A percentile compares a stretch with the other conserved stretches of the same genome.
Conservation (phyloP, 2,329 filamentous ascomycete genomes). For the Piedraia hortae region DNA sequence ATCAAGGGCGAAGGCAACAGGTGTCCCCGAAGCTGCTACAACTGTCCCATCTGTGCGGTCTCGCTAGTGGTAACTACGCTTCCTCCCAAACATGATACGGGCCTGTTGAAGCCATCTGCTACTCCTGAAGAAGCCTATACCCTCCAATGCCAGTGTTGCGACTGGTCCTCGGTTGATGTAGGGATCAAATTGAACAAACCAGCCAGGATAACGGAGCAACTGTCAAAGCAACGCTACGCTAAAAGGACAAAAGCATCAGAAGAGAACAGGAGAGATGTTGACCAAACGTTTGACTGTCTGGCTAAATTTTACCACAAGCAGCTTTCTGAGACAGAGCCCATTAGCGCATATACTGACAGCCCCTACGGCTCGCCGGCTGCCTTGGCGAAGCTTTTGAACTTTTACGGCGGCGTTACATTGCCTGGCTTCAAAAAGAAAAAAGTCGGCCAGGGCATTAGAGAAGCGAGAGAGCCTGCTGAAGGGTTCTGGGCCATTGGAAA, state of each 20-base stretch:
- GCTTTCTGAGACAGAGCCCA: slow-evolving; percentile 32
- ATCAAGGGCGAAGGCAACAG: slow-evolving; percentile 81
- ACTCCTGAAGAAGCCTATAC: slow-evolving; percentile 25
- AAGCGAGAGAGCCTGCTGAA: slow-evolving; percentile 42
- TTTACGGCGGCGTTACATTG: slow-evolving; percentile 41
- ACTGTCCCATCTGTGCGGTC: slow-evolving; percentile 69
- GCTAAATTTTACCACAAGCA: slow-evolving; percentile 62
- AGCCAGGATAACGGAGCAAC: slow-evolving; percentile 57
- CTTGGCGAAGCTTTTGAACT: slow-evolving; percentile 66
- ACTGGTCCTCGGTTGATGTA: slow-evolving; percentile 75
- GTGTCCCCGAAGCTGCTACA: slow-evolving; percentile 74
- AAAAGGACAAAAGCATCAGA: slow-evolving; percentile 14
- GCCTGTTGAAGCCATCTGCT: slow-evolving; percentile 4
- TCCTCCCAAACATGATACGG: slow-evolving; percentile 20
- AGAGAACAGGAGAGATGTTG: slow-evolving; percentile 13
- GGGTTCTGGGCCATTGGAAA: slow-evolving; percentile 31
- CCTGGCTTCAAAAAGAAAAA: slow-evolving; percentile 37
- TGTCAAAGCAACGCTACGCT: slow-evolving; percentile 9
- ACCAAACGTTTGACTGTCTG: slow-evolving; percentile 47
- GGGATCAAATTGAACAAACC: slow-evolving; percentile 67
- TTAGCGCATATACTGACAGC: slow-evolving; percentile 22
- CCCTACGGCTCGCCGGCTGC: slow-evolving; percentile 50
- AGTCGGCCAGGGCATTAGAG: slow-evolving; percentile 49
- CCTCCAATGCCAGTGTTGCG: slow-evolving; percentile 68
- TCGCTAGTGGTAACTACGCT: slow-evolving; percentile 49